Evolutionary conservation across 2,329 filamentous ascomycete genomes (phyloP), one percentile per base, ranked within the genome.

Genomic region (Colletotrichum trifolii): DNA sequence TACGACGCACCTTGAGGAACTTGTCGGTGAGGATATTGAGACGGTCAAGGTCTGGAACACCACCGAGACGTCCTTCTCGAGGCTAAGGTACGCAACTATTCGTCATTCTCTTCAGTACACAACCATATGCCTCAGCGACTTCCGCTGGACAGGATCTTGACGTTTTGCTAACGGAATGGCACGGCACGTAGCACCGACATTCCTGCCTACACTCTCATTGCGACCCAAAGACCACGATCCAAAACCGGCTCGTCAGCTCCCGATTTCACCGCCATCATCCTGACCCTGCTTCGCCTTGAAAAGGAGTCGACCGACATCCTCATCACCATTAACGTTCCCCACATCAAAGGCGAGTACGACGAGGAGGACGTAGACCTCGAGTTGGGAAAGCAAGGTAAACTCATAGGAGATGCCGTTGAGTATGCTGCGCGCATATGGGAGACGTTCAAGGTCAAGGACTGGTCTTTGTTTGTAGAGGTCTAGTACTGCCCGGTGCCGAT

Each of bases 241-340:
- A 73, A 76, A 62, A 69, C 74, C 46, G 73, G 71, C 58, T 69
- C 74, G 67, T 74, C 81, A 69, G 81, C 78, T 25, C 85, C 79
- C 49, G 85, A 89, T 73, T 91, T 91, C 76, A 92, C 92, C 8
- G 91, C 87, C 46, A 89, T 96, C 65, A 87, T 94, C 69, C 83
- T 97, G 69, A 87, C 93, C 13, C 82, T 97, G 45, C 80, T 97
- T 61, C 85, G 95, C 13, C 83, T 98, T 50, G 90, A 90, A 77
- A 85, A 87, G 71, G 85, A 94, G 74, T 83, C 82, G 62, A 95
- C 94, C 1, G 95, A 98, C 77, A 80, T 98, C 43, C 81, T 97
- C 50, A 88, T 97, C 67, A 92, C 92, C 45, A 87, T 97, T 73
- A 97, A 97, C 77, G 91, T 97, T 52, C 95, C 94, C 35, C 91